These are phyloP conservation scores for Chenopodium album DNA, from an alignment of 148 eudicot genomes.

Conservation along the genomic window DNA sequence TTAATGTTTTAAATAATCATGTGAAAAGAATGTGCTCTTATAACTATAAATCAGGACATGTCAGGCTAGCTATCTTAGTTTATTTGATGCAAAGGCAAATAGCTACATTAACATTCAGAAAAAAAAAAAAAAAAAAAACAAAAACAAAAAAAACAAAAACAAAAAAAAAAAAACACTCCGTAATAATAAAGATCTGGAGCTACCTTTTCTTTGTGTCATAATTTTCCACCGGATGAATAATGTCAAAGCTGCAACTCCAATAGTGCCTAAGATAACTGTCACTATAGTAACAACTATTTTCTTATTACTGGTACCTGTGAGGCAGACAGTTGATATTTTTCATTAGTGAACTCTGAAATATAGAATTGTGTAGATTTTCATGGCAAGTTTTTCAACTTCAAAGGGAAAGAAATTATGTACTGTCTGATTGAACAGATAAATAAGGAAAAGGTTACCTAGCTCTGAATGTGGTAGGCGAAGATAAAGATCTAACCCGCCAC, in stretches of 20 bases:
- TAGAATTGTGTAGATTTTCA: too few relatives aligned
- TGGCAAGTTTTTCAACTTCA: background rate
- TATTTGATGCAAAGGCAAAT: background rate
- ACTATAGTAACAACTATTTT: conserved; percentile 14
- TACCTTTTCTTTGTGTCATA: conserved; percentile 15
- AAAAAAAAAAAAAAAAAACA: too few relatives aligned
- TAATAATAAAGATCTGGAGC: background rate
- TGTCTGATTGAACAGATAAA: too few relatives aligned
- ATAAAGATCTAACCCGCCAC: conserved; percentile 31
- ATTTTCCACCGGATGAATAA: conserved; percentile 22
- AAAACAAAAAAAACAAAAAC: too few relatives aligned
- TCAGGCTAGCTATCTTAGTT: background rate
- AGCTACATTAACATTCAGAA: too few relatives aligned
- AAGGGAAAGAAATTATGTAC: background rate
- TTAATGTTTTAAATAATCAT: too few relatives aligned
- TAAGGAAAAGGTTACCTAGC: conserved; percentile 18
- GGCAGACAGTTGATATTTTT: background rate
- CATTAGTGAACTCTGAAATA: too few relatives aligned
- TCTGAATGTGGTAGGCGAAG: conserved; percentile 31
- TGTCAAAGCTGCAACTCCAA: background rate
- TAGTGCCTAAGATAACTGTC: conserved; percentile 10
- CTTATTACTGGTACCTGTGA: conserved; percentile 22
- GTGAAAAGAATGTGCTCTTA: too few relatives aligned
- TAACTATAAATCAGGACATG: background rate
- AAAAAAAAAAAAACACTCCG: too few relatives aligned